These are phyloP conservation scores for Lathyrus oleraceus DNA, from an alignment of 306 rosid genomes.

Conservation along the genomic window DNA sequence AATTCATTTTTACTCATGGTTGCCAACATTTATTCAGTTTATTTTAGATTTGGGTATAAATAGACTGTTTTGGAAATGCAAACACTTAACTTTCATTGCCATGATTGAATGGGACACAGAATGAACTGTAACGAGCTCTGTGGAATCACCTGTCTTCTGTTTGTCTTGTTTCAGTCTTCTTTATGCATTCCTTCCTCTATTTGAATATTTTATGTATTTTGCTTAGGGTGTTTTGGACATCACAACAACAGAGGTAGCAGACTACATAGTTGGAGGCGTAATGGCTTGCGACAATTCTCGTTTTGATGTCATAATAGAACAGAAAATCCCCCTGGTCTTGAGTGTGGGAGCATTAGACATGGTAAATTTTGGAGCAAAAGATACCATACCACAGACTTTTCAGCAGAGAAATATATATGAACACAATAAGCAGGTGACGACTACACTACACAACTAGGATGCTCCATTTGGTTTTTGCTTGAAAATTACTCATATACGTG, in stretches of 20 bases:
- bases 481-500: conserved; percentile 31
- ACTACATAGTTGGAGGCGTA: conserved; percentile 76
- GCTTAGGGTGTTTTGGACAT: conserved; percentile 77
- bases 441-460: conserved; percentile 15
- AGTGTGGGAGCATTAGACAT: conserved; percentile 91
- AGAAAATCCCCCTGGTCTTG: conserved; percentile 69
- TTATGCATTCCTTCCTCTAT: conserved; percentile 20
- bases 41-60: background rate
- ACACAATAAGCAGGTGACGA: conserved; percentile 71
- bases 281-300: conserved; percentile 87
- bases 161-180: conserved; percentile 23
- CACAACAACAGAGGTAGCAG: conserved; percentile 93
- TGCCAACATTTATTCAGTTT: background rate
- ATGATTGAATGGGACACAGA: background rate
- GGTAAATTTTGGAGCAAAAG: conserved; percentile 87
- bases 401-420: conserved; percentile 71
- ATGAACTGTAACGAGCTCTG: conserved; percentile 20
- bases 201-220: conserved; percentile 27
- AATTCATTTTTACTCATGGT: background rate
- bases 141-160: background rate
- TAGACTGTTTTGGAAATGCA: conserved; percentile 17
- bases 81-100: conserved; percentile 2
- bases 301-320: conserved; percentile 74
- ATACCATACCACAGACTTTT: conserved; percentile 67
- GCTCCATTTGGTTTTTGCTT: conserved; percentile 28